Evolutionary conservation across 495 filamentous ascomycete genomes (phyloP).

Genomic region (Arthonia radiata): DNA sequence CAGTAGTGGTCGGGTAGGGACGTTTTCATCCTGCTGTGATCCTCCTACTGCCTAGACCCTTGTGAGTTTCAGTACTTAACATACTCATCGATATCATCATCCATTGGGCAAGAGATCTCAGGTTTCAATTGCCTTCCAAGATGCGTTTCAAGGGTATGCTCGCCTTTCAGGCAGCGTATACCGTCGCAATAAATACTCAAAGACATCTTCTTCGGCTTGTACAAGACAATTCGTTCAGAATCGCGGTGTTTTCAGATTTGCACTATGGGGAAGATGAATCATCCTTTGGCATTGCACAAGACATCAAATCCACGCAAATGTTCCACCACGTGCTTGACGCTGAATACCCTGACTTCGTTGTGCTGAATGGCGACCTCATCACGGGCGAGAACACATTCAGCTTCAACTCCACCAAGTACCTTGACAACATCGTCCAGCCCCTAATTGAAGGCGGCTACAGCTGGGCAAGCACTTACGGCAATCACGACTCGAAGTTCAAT

Average conservation of each 20-base stretch:
- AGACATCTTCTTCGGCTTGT: neutral
- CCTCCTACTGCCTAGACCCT: too few relatives aligned
- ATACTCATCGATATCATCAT: too few relatives aligned
- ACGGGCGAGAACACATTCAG: constrained; percentile 38
- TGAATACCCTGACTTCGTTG: constrained; percentile 32
- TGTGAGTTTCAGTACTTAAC: too few relatives aligned
- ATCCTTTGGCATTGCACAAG: constrained; percentile 12
- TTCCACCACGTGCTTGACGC: constrained; percentile 33
- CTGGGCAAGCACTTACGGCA: constrained; percentile 53
- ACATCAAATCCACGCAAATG: constrained; percentile 30
- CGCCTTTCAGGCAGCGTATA: neutral
- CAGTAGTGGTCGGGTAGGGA: too few relatives aligned
- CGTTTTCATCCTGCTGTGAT: too few relatives aligned
- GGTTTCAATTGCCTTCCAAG: too few relatives aligned
- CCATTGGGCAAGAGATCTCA: too few relatives aligned
- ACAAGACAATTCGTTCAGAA: constrained; percentile 7
- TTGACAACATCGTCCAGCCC: constrained; percentile 35
- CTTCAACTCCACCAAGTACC: constrained; percentile 30
- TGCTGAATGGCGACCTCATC: constrained; percentile 53
- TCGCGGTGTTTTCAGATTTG: constrained; percentile 40
- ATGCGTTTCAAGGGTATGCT: too few relatives aligned
- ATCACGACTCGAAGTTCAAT: constrained; percentile 43
- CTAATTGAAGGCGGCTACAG: constrained; percentile 23
- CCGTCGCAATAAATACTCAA: neutral
- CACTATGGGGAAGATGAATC: constrained; percentile 40